These are phyloP conservation scores for Candida suzukii DNA, from an alignment of 805 yeast species.

Conservation along the genomic window DNA sequence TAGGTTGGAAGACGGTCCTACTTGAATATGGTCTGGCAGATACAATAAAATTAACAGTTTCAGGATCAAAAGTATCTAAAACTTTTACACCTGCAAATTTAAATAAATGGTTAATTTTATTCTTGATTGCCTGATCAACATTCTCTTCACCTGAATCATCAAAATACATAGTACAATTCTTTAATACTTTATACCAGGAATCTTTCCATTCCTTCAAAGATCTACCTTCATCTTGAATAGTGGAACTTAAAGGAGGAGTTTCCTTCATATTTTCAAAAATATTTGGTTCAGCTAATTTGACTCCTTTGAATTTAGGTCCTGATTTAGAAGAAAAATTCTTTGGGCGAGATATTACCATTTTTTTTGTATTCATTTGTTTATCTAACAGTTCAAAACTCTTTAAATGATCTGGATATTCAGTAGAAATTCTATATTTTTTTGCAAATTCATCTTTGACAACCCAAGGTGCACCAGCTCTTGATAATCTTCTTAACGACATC, in stretches of 20 bases:
- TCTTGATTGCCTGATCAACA: constrained; percentile 27
- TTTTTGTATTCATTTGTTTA: background rate
- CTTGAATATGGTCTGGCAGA: constrained; percentile 36
- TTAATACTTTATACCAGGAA: constrained; percentile 44
- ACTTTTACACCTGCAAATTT: constrained; percentile 42
- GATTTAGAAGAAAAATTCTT: constrained; percentile 17
- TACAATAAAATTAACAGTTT: constrained; percentile 37
- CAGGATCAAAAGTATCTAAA: constrained; percentile 37
- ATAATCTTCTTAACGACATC: constrained; percentile 66
- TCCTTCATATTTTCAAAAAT: constrained; percentile 27
- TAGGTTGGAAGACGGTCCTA: constrained; percentile 28
- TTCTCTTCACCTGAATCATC: constrained; percentile 36
- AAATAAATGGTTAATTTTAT: constrained; percentile 36
- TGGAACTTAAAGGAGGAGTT: constrained; percentile 25
- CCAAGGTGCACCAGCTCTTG: constrained; percentile 94
- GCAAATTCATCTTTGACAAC: constrained; percentile 78
- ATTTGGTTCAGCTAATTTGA: constrained; percentile 7
- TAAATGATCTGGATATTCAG: constrained; percentile 50
- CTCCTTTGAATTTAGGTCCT: background rate
- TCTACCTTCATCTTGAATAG: constrained; percentile 31
- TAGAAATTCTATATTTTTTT: constrained; percentile 55
- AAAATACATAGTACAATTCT: constrained; percentile 38
- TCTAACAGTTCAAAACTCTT: constrained; percentile 21
- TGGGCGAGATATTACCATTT: background rate
- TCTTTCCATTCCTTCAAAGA: constrained; percentile 44